A percentile compares a stretch with the other conserved stretches of the same genome.
These are phyloP conservation scores for Aureobasidium sp. DNA, from an alignment of 2,329 filamentous ascomycete genomes.

Conservation along the genomic window DNA sequence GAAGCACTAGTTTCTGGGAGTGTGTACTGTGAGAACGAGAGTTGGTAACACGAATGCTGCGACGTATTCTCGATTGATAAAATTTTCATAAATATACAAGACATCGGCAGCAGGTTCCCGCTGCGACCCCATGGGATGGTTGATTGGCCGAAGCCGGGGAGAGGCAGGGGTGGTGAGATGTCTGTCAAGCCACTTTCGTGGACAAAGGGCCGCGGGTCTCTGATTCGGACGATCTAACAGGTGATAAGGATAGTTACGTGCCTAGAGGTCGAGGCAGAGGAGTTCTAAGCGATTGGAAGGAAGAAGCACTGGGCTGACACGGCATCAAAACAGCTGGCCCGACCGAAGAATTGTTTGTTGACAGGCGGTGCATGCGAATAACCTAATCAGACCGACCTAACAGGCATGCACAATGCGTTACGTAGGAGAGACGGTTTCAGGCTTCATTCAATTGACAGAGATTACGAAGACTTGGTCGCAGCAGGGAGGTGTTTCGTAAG, in stretches of 20 bases:
- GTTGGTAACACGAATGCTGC: background rate
- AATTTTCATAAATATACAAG: constrained; percentile 7
- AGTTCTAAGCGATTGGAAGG: constrained; percentile 8
- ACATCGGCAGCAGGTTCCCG: constrained; percentile 1
- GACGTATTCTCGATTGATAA: background rate
- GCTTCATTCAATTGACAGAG: background rate
- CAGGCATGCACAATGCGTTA: constrained; percentile 1
- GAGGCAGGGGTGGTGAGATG: constrained; percentile 10
- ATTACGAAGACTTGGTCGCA: constrained; percentile 2
- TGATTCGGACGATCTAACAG: constrained; percentile 9
- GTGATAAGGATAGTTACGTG: constrained; percentile 8
- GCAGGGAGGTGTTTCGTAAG: background rate
- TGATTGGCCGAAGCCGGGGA: constrained; percentile 7
- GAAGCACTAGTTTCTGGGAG: background rate
- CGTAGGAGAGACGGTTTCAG: constrained; percentile 3
- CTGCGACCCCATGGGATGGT: background rate
- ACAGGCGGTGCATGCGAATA: constrained; percentile 2
- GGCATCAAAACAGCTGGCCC: constrained; percentile 6
- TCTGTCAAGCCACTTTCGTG: constrained; percentile 2
- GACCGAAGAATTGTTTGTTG: constrained; percentile 8
- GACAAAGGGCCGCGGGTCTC: background rate
- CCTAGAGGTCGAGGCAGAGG: background rate
- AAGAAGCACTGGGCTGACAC: constrained; percentile 3
- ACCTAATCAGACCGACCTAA: background rate
- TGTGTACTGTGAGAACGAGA: background rate